phyloP scores from a whole-genome alignment of 2,329 filamentous ascomycete species.

The Emergomyces orientalis region DNA sequence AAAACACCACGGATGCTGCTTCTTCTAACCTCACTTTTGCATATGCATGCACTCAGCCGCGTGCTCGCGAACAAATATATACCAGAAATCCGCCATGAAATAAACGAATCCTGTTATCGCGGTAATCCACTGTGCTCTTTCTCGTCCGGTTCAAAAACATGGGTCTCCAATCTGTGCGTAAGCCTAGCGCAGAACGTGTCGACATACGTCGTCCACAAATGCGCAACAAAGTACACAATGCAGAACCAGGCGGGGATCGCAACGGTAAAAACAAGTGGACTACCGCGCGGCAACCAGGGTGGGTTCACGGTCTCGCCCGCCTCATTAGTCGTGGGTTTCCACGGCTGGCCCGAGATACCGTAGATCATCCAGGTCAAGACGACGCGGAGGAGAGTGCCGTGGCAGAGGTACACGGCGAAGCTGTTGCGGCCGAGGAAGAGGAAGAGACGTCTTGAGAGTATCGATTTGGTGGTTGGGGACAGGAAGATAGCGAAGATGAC shows the following conservation, averaged over 20 bases:
- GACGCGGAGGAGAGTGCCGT: constrained; percentile 46
- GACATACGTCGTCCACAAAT: constrained; percentile 45
- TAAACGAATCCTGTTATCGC: neutral
- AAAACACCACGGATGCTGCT: too few relatives aligned
- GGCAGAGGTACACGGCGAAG: constrained; percentile 48
- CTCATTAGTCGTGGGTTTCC: constrained; percentile 34
- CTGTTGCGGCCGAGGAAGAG: constrained; percentile 48
- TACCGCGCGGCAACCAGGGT: constrained; percentile 35
- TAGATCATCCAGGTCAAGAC: constrained; percentile 46
- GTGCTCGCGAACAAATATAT: neutral
- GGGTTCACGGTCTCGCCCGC: constrained; percentile 32
- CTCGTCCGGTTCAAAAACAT: constrained; percentile 39
- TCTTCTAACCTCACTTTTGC: too few relatives aligned
- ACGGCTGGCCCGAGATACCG: constrained; percentile 40
- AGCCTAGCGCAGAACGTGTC: constrained; percentile 42
- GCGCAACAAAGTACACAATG: constrained; percentile 41
- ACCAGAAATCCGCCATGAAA: neutral
- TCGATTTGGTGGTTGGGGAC: constrained; percentile 40
- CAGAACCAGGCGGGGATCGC: constrained; percentile 41
- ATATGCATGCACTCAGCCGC: neutral
- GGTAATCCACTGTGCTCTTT: constrained; percentile 20
- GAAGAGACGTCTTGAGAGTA: constrained; percentile 43
- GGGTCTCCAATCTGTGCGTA: constrained; percentile 41
- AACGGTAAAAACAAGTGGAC: constrained; percentile 33
- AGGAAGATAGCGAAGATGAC: constrained; percentile 44